phyloP scores from a whole-genome alignment of 2,329 filamentous ascomycete species.

The Phoma herbarum region DNA sequence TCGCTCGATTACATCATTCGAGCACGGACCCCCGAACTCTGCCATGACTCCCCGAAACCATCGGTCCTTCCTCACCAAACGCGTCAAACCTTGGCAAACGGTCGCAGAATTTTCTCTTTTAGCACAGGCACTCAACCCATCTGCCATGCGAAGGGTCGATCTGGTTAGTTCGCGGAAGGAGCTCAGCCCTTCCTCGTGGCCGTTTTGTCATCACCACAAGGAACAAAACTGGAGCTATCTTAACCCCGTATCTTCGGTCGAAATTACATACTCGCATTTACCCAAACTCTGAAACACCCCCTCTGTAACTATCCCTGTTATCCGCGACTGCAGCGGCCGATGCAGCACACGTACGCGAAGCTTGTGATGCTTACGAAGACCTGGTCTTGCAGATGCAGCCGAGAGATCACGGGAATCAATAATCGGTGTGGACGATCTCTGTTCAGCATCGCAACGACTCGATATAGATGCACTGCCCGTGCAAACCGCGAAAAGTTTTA shows the following conservation, averaged over 20 bases:
- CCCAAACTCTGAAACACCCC: not conserved
- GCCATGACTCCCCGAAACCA: not conserved
- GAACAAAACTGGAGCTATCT: not conserved
- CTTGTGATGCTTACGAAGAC: not conserved
- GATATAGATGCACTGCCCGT: no score
- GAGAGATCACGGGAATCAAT: not conserved
- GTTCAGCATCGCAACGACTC: not conserved
- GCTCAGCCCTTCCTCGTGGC: constrained; percentile 4
- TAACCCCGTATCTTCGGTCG: constrained; percentile 1
- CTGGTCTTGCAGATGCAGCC: not conserved
- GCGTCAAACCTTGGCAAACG: constrained; percentile 1
- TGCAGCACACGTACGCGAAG: not conserved
- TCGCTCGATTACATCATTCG: constrained; percentile 8
- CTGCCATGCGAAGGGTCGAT: not conserved
- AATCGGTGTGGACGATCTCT: not conserved
- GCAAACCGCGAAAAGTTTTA: not conserved
- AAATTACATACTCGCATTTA: not conserved
- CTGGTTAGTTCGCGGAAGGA: not conserved
- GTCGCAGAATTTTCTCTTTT: constrained; percentile 9
- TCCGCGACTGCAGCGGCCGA: not conserved
- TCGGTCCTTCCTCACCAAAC: constrained; percentile 9
- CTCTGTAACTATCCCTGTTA: not conserved
- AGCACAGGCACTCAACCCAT: not conserved
- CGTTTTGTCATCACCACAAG: constrained; percentile 5
- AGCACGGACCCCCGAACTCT: not conserved